A percentile compares a stretch with the other conserved stretches of the same genome.
Evolutionary conservation across 495 filamentous ascomycete genomes (phyloP).

Genomic region (Pseudomonodictys pantanalensis): DNA sequence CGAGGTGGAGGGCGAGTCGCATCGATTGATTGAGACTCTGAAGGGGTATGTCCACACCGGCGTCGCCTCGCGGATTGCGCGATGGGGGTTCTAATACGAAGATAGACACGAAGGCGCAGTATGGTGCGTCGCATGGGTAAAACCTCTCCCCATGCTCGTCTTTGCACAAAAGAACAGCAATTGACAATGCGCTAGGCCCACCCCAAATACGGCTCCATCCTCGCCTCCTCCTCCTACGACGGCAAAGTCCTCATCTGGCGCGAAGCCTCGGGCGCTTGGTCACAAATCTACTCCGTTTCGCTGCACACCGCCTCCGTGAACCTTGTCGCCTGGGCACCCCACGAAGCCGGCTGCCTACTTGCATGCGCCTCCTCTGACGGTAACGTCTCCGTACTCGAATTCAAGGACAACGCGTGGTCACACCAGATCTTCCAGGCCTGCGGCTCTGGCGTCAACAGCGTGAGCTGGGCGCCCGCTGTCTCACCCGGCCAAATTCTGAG

Average conservation of each 20-base stretch:
- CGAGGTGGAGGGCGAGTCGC: slow-evolving; percentile 91
- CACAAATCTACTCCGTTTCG: slow-evolving; percentile 82
- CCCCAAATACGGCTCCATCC: slow-evolving; percentile 96
- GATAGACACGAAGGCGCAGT: slow-evolving; percentile 87
- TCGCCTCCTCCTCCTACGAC: slow-evolving; percentile 91
- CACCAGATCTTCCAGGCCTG: slow-evolving; percentile 89
- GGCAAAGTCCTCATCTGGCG: slow-evolving; percentile 98
- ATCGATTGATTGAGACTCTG: slow-evolving; percentile 86
- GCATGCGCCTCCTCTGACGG: slow-evolving; percentile 93
- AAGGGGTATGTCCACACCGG: slow-evolving; percentile 66
- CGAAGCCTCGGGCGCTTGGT: slow-evolving; percentile 62
- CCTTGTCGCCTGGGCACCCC: slow-evolving; percentile 93
- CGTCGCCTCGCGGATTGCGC: not conserved
- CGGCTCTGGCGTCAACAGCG: slow-evolving; percentile 87
- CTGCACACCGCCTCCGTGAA: slow-evolving; percentile 94
- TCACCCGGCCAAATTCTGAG: slow-evolving; percentile 76
- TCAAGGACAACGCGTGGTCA: slow-evolving; percentile 85
- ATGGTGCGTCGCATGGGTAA: slow-evolving; percentile 91
- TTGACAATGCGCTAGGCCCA: slow-evolving; percentile 74
- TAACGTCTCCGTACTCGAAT: slow-evolving; percentile 87
- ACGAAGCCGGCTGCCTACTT: slow-evolving; percentile 90
- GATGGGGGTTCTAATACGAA: slow-evolving; percentile 12
- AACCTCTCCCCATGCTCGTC: slow-evolving; percentile 1
- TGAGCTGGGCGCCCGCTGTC: slow-evolving; percentile 87
- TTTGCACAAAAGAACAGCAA: slow-evolving; percentile 3